These are phyloP conservation scores for Cantharellus cinnabarinus DNA, from an alignment of 768 basidiomycete species.

Conservation along the genomic window DNA sequence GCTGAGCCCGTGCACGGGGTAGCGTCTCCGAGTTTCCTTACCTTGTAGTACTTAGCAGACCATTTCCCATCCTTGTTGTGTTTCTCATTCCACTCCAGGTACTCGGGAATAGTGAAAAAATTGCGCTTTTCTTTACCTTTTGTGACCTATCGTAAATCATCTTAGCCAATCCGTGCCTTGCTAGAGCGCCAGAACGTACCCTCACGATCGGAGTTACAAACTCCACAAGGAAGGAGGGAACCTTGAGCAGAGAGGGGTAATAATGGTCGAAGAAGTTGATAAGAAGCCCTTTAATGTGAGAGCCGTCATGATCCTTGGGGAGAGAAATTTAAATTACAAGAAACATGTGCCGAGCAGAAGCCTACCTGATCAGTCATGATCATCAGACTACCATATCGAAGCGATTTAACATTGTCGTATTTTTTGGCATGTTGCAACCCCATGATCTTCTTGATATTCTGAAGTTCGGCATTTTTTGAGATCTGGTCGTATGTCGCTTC, in stretches of 20 bases:
- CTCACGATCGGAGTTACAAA: slow-evolving; percentile 98
- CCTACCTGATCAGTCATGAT: slow-evolving; percentile 98
- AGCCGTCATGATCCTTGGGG: slow-evolving; percentile 89
- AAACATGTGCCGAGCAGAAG: slow-evolving; percentile 1
- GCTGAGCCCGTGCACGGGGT: not conserved
- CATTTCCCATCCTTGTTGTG: slow-evolving; percentile 63
- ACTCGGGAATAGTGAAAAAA: slow-evolving; percentile 97
- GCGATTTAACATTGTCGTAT: slow-evolving; percentile 40
- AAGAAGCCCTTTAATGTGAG: slow-evolving; percentile 99
- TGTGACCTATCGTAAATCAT: slow-evolving; percentile 17
- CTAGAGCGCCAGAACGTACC: slow-evolving; percentile 23
- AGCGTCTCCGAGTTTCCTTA: slow-evolving; percentile 15
- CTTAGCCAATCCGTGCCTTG: not conserved
- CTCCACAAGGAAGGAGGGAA: slow-evolving; percentile 86
- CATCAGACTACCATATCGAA: slow-evolving; percentile 92
- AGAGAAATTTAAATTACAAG: not conserved
- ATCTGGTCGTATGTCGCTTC: slow-evolving; percentile 93
- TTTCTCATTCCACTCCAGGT: slow-evolving; percentile 72
- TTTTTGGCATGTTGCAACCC: slow-evolving; percentile 88
- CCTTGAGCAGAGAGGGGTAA: slow-evolving; percentile 79
- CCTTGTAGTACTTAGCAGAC: slow-evolving; percentile 96
- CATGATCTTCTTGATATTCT: slow-evolving; percentile 95
- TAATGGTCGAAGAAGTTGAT: slow-evolving; percentile 97
- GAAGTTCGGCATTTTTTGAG: slow-evolving; percentile 95
- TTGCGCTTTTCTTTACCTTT: slow-evolving; percentile 59